phyloP scores from a whole-genome alignment of 306 rosid genomes.

The Medicago arabica region DNA sequence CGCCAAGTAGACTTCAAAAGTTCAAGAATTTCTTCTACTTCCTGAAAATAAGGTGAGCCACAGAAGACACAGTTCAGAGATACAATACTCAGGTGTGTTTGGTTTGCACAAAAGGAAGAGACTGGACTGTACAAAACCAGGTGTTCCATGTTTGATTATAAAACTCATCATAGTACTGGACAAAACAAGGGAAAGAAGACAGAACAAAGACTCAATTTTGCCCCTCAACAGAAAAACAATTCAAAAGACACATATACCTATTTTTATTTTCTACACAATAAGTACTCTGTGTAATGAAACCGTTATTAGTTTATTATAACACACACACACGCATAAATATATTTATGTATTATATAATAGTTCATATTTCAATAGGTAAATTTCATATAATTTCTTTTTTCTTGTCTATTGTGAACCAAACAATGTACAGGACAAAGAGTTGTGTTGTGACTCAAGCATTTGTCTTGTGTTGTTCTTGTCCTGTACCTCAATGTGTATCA shows the following conservation, averaged over 20 bases:
- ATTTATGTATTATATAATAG: no score
- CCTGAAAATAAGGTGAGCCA: conserved; percentile 63
- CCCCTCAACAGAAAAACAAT: background rate
- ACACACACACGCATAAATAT: no score
- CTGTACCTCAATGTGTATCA: background rate
- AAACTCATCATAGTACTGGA: background rate
- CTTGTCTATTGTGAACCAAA: background rate
- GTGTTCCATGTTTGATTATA: background rate
- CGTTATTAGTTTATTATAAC: background rate
- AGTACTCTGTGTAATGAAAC: background rate
- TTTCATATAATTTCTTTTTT: background rate
- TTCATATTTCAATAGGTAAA: no score
- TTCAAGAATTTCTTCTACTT: conserved; percentile 96
- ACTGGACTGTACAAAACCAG: background rate
- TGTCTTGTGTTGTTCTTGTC: background rate
- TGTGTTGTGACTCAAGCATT: background rate
- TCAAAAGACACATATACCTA: background rate
- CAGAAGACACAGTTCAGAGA: conserved; percentile 33
- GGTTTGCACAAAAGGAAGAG: background rate
- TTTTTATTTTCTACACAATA: conserved; percentile 2
- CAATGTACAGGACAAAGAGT: background rate
- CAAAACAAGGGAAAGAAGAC: background rate
- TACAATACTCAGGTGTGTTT: background rate
- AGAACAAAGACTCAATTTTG: background rate
- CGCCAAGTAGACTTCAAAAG: conserved; percentile 98